phyloP scores from a whole-genome alignment of 352 stramenopile species.

The Phytophthora nicotianae region DNA sequence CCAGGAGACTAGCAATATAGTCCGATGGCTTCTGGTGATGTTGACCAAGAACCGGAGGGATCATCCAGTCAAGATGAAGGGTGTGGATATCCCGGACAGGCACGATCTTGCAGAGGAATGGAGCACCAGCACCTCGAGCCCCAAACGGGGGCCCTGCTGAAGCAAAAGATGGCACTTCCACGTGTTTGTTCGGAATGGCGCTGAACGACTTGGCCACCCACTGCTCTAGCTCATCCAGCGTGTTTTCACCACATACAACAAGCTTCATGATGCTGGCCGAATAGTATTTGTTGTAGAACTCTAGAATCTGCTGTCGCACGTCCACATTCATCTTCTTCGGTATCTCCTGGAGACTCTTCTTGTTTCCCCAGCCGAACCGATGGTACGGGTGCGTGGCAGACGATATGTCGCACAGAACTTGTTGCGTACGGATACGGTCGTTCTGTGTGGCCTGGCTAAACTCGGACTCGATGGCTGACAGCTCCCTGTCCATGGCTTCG shows the following conservation, averaged over 20 bases:
- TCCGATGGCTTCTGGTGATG: constrained; percentile 81
- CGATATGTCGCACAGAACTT: constrained; percentile 77
- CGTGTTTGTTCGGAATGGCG: constrained; percentile 62
- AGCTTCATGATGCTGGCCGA: constrained; percentile 88
- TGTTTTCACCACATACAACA: constrained; percentile 77
- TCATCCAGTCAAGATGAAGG: constrained; percentile 79
- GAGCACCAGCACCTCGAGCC: constrained; percentile 34
- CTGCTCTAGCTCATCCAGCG: constrained; percentile 68
- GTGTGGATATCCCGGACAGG: constrained; percentile 82
- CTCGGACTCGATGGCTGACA: constrained; percentile 89
- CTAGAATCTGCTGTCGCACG: constrained; percentile 60
- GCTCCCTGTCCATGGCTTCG: constrained; percentile 80
- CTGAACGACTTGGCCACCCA: constrained; percentile 71
- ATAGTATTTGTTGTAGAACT: constrained; percentile 78
- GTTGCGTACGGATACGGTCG: constrained; percentile 69
- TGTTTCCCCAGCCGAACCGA: constrained; percentile 88
- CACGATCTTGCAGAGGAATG: constrained; percentile 68
- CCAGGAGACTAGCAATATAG: constrained; percentile 80
- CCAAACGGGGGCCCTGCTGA: constrained; percentile 59
- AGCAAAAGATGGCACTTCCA: constrained; percentile 49
- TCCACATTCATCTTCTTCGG: constrained; percentile 51
- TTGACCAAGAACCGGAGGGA: constrained; percentile 68
- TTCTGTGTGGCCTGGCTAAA: constrained; percentile 84
- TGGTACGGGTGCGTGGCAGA: constrained; percentile 70
- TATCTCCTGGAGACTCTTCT: constrained; percentile 63